Evolutionary conservation across 768 basidiomycete species (phyloP).

Genomic region (Tricholoma flavovirens): DNA sequence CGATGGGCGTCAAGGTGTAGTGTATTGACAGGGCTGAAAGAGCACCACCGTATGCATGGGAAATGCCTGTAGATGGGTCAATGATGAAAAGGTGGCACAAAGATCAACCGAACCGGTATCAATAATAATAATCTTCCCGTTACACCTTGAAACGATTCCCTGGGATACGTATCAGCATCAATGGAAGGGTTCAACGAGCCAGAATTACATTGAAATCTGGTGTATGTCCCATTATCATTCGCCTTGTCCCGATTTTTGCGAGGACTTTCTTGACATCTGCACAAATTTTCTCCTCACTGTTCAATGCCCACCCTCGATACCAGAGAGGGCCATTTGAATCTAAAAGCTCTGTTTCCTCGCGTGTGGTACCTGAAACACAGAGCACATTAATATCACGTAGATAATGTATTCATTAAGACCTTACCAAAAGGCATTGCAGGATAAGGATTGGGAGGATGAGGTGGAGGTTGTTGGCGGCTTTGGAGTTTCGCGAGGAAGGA

Average conservation of each 20-base stretch:
- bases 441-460: constrained; percentile 77
- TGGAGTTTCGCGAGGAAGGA: constrained; percentile 71
- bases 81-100: background rate
- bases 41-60: constrained; percentile 91
- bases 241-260: constrained; percentile 68
- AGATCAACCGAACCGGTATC: constrained; percentile 63
- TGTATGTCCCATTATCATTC: constrained; percentile 97
- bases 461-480: constrained; percentile 57
- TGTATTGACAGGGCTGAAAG: constrained; percentile 84
- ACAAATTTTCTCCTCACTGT: constrained; percentile 66
- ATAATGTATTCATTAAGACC: background rate
- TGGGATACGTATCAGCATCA: constrained; percentile 19
- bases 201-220: constrained; percentile 69
- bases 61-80: constrained; percentile 60
- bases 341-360: constrained; percentile 68
- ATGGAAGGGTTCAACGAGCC: background rate
- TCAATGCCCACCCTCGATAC: constrained; percentile 92
- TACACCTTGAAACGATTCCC: constrained; percentile 80
- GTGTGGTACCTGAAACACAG: constrained; percentile 43
- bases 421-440: constrained; percentile 58
- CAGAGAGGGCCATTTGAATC: constrained; percentile 79
- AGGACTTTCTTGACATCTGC: constrained; percentile 64
- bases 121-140: constrained; percentile 92
- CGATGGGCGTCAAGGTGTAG: constrained; percentile 70
- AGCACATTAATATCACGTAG: constrained; percentile 5